phyloP scores from a whole-genome alignment of 352 stramenopile species.

The Phytophthora pistaciae region DNA sequence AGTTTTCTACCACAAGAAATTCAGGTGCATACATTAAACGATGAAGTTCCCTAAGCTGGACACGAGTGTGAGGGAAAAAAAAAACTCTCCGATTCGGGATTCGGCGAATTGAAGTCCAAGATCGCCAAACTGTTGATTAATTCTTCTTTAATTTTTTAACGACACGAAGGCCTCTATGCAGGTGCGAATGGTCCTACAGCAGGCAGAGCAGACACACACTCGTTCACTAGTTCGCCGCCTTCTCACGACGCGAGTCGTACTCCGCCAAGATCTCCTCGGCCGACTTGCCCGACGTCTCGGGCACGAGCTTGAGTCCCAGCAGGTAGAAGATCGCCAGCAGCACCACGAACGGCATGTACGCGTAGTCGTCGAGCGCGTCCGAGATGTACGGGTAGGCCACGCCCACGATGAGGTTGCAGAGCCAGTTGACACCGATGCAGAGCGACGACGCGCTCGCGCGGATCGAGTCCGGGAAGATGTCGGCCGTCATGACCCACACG shows the following conservation, averaged over 20 bases:
- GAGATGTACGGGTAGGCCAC: slow-evolving; percentile 27
- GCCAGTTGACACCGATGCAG: slow-evolving; percentile 24
- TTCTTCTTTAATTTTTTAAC: too few relatives aligned
- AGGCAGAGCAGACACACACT: too few relatives aligned
- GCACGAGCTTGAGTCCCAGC: slow-evolving; percentile 20
- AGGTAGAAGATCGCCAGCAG: slow-evolving; percentile 18
- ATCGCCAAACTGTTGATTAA: too few relatives aligned
- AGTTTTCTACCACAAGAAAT: too few relatives aligned
- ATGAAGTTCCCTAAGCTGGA: too few relatives aligned
- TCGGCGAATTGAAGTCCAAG: too few relatives aligned
- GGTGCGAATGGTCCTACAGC: too few relatives aligned
- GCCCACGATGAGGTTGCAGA: slow-evolving; percentile 28
- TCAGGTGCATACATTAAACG: too few relatives aligned
- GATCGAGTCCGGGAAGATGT: slow-evolving; percentile 26
- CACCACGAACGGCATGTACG: slow-evolving; percentile 25
- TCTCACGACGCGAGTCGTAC: slow-evolving; percentile 13
- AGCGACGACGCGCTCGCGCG: slow-evolving; percentile 20
- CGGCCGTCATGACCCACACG: slow-evolving; percentile 24
- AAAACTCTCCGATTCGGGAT: too few relatives aligned
- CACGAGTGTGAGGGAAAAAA: too few relatives aligned
- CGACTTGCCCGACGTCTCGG: slow-evolving; percentile 26
- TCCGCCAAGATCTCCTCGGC: slow-evolving; percentile 26
- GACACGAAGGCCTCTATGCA: too few relatives aligned
- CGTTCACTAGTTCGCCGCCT: too few relatives aligned
- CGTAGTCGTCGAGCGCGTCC: slow-evolving; percentile 20